Evolutionary conservation across 2,329 filamentous ascomycete genomes (phyloP).

Genomic region (Diplodia seriata): DNA sequence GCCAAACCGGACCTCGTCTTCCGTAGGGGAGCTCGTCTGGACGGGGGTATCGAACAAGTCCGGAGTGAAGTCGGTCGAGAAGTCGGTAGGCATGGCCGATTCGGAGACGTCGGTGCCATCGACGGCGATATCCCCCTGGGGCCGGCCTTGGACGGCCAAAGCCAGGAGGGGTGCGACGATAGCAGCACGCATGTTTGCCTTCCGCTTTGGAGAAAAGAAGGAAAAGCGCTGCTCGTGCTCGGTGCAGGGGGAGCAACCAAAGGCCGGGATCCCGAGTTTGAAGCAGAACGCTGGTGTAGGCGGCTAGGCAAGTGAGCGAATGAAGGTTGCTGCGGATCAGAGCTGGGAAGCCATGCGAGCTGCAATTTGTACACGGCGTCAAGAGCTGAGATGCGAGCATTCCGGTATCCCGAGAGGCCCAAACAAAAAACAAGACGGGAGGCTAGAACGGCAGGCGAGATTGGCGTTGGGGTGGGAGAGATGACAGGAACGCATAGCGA

Average conservation of each 20-base stretch:
- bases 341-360: not conserved
- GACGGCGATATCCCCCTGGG: not conserved
- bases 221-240: slow-evolving; percentile 7
- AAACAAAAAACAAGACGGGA: slow-evolving; percentile 12
- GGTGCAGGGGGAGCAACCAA: not conserved
- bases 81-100: not conserved
- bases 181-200: slow-evolving; percentile 17
- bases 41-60: no score
- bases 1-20: no score
- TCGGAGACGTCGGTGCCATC: no score
- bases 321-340: slow-evolving; percentile 10
- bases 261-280: not conserved
- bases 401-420: not conserved
- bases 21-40: no score
- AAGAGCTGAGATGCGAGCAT: slow-evolving; percentile 11
- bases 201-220: not conserved
- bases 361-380: slow-evolving; percentile 21
- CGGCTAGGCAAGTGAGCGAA: slow-evolving; percentile 4
- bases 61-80: no score
- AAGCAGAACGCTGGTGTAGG: not conserved
- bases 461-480: not conserved
- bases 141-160: slow-evolving; percentile 11
- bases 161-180: slow-evolving; percentile 13
- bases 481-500: slow-evolving; percentile 11
- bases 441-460: slow-evolving; percentile 7